phyloP scores from a whole-genome alignment of 805 yeast genomes.

The Pichia membranifaciens region DNA sequence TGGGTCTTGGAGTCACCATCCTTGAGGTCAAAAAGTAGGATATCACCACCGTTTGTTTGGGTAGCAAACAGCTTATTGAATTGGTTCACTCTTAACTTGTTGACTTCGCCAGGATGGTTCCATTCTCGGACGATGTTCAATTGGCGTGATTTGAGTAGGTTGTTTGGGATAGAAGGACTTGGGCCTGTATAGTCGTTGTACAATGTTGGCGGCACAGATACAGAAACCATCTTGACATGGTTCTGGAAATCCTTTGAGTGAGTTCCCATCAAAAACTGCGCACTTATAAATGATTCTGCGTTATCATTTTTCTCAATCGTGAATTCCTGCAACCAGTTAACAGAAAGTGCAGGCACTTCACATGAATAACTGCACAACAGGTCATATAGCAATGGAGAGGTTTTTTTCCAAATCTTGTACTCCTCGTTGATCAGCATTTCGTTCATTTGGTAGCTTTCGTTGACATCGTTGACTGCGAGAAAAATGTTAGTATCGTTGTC shows the following conservation, averaged over 20 bases:
- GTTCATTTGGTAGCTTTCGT: conserved; percentile 41
- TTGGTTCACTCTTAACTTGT: conserved; percentile 52
- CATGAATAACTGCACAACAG: conserved; percentile 63
- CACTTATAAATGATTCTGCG: conserved; percentile 12
- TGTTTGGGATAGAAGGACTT: conserved; percentile 14
- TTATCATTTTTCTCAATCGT: conserved; percentile 10
- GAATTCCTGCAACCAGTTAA: conserved; percentile 58
- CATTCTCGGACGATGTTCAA: conserved; percentile 44
- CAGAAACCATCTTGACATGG: conserved; percentile 38
- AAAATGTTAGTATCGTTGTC: neutral
- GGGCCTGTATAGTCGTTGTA: conserved; percentile 27
- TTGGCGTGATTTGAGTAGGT: conserved; percentile 29
- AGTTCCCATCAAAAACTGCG: conserved; percentile 43
- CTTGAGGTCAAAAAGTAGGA: conserved; percentile 37
- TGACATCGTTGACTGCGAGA: conserved; percentile 20
- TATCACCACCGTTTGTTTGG: conserved; percentile 46
- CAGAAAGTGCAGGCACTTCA: conserved; percentile 65
- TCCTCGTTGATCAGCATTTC: conserved; percentile 72
- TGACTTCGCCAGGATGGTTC: conserved; percentile 63
- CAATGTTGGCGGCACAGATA: conserved; percentile 46
- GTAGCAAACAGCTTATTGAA: conserved; percentile 45
- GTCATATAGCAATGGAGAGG: conserved; percentile 73
- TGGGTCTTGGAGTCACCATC: conserved; percentile 16
- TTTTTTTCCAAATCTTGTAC: conserved; percentile 77
- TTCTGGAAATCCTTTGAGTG: conserved; percentile 38